phyloP scores from a whole-genome alignment of 2,329 filamentous ascomycete species.

The Macroventuria anomochaeta region DNA sequence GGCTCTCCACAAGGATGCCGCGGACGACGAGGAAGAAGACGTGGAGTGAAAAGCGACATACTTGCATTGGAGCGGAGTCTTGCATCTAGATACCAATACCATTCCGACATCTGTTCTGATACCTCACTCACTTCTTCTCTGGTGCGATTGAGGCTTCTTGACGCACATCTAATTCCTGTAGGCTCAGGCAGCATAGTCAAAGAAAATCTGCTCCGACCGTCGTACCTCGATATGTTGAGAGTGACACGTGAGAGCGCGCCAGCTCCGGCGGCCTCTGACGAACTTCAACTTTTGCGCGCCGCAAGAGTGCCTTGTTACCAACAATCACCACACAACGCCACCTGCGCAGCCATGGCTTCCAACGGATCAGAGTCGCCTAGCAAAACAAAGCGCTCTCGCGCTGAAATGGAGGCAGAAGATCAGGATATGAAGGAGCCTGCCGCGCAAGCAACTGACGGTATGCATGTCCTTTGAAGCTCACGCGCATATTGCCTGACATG shows the following conservation, averaged over 20 bases:
- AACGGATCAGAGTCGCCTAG: conserved; percentile 34
- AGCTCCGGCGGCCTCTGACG: conserved; percentile 2
- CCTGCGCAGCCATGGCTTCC: conserved; percentile 13
- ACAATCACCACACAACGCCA: conserved; percentile 9
- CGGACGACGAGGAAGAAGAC: conserved; percentile 7
- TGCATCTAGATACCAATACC: conserved; percentile 32
- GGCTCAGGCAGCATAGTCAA: no score
- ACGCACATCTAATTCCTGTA: not conserved
- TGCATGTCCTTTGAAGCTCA: not conserved
- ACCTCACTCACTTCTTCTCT: not conserved
- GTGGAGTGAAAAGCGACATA: conserved; percentile 14
- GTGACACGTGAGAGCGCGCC: conserved; percentile 27
- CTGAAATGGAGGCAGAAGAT: conserved; percentile 35
- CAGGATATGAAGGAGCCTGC: conserved; percentile 14
- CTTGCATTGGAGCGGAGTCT: conserved; percentile 21
- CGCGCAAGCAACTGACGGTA: conserved; percentile 25
- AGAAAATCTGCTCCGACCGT: no score
- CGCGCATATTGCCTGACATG: conserved; percentile 22
- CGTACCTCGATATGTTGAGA: not conserved
- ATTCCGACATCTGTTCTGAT: conserved; percentile 21
- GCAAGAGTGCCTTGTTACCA: conserved; percentile 6
- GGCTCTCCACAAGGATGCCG: conserved; percentile 27
- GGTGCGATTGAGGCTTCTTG: no score
- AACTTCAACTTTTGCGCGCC: conserved; percentile 19
- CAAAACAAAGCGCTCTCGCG: conserved; percentile 33